Base-by-base conservation (phyloP, 2,329 filamentous ascomycete species). In the Myriangium duriaei region DNA sequence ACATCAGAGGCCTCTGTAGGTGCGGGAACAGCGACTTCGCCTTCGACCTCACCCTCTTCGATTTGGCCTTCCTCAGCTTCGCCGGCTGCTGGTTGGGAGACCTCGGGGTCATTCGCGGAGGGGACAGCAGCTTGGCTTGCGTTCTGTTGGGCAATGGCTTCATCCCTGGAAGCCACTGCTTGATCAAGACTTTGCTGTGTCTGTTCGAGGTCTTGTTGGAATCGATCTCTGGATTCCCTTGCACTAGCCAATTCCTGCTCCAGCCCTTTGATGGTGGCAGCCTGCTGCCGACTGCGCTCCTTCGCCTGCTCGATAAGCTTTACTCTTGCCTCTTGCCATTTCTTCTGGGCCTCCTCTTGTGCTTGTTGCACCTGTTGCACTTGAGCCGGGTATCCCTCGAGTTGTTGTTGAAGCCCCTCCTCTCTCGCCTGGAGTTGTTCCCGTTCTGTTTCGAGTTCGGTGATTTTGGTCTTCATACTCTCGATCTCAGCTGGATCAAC, bases 401-500 rank as follows among this genome's bases (percentile, higher is more conserved):
- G 51, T 45, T 74, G 61, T 24, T 66, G 59, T 45, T 72, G 62
- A n/a, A 75, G 52, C 11, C 57, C 51, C 39, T 62, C 62, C 47
- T 62, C 68, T 49, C 67, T 67, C 2, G 64, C 58, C 34, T 72
- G 62, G 9, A 82, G 63, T 44, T 53, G 47, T 40, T 65, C 63
- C 33, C 62, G 64, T 49, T 85, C 77, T 4, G 58, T 56, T 38
- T 71, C 52, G 31, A 67, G 47, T 15, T 55, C 54, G 11, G 74
- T 63, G 37, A 95, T 73, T 42, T 79, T 78, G 53, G 81, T 76
- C 63, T 91, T 94, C 41, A 98, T 71, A 42, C 81, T 78, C 50
- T 96, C 88, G 55, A 95, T 73, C 53, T 96, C 88, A 3, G 83
- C 84, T 30, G 91, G 88, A 54, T 98, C 91, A 37, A 92, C 84